Percentiles rank a stretch among this genome's conserved stretches.
phyloP scores from a whole-genome alignment of 192 early-diverging fungal genomes.

The Fimicolochytrium jonesii region DNA sequence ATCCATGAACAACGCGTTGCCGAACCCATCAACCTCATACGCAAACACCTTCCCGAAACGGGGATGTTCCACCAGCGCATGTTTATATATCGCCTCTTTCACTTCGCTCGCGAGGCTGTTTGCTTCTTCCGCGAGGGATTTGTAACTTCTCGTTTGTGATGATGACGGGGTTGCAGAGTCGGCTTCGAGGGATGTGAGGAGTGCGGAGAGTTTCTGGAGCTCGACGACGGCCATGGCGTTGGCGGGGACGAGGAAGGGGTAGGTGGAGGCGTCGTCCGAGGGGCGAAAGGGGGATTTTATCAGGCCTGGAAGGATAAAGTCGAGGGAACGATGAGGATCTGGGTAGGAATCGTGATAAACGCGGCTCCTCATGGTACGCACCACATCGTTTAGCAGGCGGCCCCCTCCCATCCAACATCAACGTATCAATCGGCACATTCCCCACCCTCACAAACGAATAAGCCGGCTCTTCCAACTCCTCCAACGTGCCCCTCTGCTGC shows the following conservation, averaged over 20 bases:
- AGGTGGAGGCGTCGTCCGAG: slow-evolving; percentile 52
- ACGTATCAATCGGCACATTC: slow-evolving; percentile 38
- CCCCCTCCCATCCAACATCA: slow-evolving; percentile 39
- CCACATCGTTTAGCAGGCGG: slow-evolving; percentile 32
- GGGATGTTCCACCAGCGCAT: slow-evolving; percentile 49
- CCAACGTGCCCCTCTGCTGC: slow-evolving; percentile 44
- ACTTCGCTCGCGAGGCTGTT: slow-evolving; percentile 42
- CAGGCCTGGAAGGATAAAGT: neutral
- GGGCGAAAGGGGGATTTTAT: slow-evolving; percentile 52
- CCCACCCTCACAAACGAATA: slow-evolving; percentile 23
- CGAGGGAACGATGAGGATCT: neutral
- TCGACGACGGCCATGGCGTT: slow-evolving; percentile 64
- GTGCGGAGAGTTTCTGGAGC: slow-evolving; percentile 37
- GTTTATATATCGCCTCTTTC: slow-evolving; percentile 42
- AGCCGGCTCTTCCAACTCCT: slow-evolving; percentile 12
- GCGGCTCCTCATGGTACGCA: slow-evolving; percentile 26
- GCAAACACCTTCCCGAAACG: slow-evolving; percentile 55
- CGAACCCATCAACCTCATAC: slow-evolving; percentile 71
- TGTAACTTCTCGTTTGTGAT: too few relatives aligned
- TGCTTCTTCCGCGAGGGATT: slow-evolving; percentile 37
- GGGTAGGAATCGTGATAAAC: neutral
- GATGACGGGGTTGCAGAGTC: too few relatives aligned
- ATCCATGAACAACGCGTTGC: slow-evolving; percentile 61
- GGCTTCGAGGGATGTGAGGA: slow-evolving; percentile 30
- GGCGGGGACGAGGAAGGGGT: slow-evolving; percentile 57